Evolutionary conservation across 441 rosid genomes (phyloP).

Genomic region (Arabidopsis lyrata): DNA sequence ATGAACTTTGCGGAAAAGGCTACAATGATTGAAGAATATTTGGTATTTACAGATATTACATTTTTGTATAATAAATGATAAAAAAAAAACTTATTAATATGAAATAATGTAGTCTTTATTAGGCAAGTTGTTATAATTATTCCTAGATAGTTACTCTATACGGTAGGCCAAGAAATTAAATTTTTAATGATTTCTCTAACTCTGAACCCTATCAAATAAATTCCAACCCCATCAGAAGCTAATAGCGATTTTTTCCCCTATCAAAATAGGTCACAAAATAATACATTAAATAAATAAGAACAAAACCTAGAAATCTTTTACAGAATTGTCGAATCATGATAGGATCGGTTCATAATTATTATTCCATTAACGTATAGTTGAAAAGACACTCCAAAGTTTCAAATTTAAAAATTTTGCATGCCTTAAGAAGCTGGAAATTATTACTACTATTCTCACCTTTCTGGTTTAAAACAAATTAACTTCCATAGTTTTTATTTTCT

Average conservation of each 20-base stretch:
- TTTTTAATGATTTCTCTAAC: conserved; percentile 34
- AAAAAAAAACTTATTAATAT: not conserved
- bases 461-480: not conserved
- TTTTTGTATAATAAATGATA: not conserved
- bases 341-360: conserved; percentile 30
- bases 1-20: conserved; percentile 4
- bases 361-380: conserved; percentile 29
- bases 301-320: conserved; percentile 22
- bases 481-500: too few relatives aligned
- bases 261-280: conserved; percentile 11
- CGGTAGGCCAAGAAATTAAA: not conserved
- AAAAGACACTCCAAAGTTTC: conserved; percentile 29
- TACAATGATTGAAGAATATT: conserved; percentile 36
- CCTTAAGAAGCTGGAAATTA: conserved; percentile 32
- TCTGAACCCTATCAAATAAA: conserved; percentile 39
- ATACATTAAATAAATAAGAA: not conserved
- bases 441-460: conserved; percentile 17
- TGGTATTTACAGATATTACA: conserved; percentile 33
- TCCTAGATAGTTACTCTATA: not conserved
- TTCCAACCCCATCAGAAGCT: conserved; percentile 27
- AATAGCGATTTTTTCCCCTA: not conserved
- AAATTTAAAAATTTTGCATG: conserved; percentile 30
- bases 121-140: conserved; percentile 11
- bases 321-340: conserved; percentile 34
- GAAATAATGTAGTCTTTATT: conserved; percentile 7